These are phyloP conservation scores for Megacollybia marginata DNA, from an alignment of 768 basidiomycete genomes.

Conservation along the genomic window DNA sequence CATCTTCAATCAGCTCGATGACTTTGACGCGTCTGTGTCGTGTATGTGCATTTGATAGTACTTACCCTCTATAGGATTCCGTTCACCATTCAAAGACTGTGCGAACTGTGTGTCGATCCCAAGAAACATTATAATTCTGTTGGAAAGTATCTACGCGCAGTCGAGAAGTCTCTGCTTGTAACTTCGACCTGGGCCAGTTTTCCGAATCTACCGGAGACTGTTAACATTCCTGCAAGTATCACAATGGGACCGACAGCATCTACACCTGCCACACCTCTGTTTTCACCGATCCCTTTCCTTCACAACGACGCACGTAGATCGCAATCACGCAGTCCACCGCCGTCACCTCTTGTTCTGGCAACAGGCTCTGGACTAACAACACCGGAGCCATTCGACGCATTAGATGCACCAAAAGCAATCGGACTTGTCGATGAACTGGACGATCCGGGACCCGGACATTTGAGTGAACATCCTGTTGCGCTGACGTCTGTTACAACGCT, in stretches of 20 bases:
- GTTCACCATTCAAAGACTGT: conserved; percentile 86
- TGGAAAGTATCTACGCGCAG: conserved; percentile 84
- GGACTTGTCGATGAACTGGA: conserved; percentile 84
- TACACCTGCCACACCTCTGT: conserved; percentile 70
- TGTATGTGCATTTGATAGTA: background rate
- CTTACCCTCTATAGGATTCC: conserved; percentile 35
- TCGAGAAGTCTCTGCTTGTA: conserved; percentile 77
- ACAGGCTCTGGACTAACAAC: conserved; percentile 25
- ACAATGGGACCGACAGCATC: conserved; percentile 39
- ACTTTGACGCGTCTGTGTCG: conserved; percentile 61
- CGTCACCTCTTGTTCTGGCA: conserved; percentile 57
- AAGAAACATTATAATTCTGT: conserved; percentile 64
- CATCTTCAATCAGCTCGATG: conserved; percentile 60
- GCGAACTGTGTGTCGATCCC: conserved; percentile 71
- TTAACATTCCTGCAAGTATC: conserved; percentile 31
- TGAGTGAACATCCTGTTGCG: conserved; percentile 74
- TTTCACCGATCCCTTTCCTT: conserved; percentile 83
- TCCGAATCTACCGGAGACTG: conserved; percentile 38
- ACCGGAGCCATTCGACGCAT: conserved; percentile 23
- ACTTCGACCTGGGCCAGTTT: conserved; percentile 76
- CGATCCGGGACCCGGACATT: conserved; percentile 76
- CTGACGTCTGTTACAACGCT: conserved; percentile 56
- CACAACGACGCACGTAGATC: conserved; percentile 79
- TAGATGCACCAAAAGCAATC: conserved; percentile 41
- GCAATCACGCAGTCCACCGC: conserved; percentile 72